Conservation (phyloP, 805 yeast species). For the Lipomyces anomalus region DNA sequence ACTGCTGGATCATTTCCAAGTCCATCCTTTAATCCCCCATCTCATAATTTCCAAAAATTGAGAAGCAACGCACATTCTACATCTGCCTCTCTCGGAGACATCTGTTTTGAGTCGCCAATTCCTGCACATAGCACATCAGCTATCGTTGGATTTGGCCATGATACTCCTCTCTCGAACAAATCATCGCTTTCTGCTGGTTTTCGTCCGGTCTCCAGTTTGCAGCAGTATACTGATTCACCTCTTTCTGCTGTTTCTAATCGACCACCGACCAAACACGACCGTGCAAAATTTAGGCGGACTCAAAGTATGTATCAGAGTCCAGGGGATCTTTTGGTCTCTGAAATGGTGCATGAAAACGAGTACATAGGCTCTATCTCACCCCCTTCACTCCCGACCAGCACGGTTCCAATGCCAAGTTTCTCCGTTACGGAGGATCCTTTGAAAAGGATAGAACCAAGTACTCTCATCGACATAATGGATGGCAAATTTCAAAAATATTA, state of each 20-base stretch:
- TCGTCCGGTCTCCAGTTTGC: constrained; percentile 10
- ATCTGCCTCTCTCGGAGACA: neutral
- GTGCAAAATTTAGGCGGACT: constrained; percentile 49
- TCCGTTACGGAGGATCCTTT: constrained; percentile 45
- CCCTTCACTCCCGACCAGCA: constrained; percentile 14
- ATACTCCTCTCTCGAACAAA: constrained; percentile 9
- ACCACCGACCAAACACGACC: constrained; percentile 8
- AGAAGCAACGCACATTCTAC: neutral
- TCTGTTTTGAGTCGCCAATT: neutral
- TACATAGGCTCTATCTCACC: constrained; percentile 14
- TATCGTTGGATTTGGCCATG: constrained; percentile 13
- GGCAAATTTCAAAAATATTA: constrained; percentile 50
- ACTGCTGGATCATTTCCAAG: neutral
- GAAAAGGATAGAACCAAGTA: constrained; percentile 58
- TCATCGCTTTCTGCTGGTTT: constrained; percentile 12
- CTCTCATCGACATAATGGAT: constrained; percentile 52
- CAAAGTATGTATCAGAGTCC: constrained; percentile 65
- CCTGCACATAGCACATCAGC: neutral
- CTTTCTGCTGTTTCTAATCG: constrained; percentile 10
- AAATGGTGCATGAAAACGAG: constrained; percentile 22
- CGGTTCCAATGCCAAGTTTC: constrained; percentile 14
- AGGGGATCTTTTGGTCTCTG: constrained; percentile 41
- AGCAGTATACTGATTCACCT: constrained; percentile 11
- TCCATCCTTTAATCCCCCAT: neutral
- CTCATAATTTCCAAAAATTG: neutral